A percentile compares a stretch with the other conserved stretches of the same genome.
These are phyloP conservation scores for Boletus edulis DNA, from an alignment of 768 basidiomycete genomes.

Conservation along the genomic window DNA sequence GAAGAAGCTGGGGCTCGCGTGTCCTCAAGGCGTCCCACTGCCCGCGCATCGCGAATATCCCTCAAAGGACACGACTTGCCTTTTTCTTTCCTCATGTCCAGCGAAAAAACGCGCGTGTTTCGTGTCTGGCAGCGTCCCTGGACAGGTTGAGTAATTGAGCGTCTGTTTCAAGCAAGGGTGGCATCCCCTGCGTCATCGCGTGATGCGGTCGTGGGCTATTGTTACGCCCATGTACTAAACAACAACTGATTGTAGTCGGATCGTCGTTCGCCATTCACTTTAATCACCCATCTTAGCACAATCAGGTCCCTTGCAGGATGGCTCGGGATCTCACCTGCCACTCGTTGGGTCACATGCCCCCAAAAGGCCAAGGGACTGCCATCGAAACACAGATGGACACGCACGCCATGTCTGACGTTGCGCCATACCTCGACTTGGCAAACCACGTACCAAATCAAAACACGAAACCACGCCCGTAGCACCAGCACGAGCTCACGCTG, in stretches of 20 bases:
- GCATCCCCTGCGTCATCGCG: constrained; percentile 1
- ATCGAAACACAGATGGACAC: background rate
- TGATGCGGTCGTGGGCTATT: background rate
- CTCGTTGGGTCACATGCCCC: background rate
- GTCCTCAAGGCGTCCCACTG: background rate
- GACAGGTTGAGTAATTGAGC: background rate
- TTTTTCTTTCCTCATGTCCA: background rate
- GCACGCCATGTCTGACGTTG: too few species aligned
- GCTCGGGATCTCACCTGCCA: background rate
- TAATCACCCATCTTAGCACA: background rate
- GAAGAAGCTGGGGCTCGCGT: background rate
- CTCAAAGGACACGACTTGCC: background rate
- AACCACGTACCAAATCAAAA: background rate
- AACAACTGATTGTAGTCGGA: background rate
- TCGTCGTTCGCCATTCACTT: background rate
- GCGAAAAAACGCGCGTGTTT: background rate
- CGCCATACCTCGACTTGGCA: background rate
- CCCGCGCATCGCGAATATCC: constrained; percentile 1
- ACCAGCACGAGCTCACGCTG: too few species aligned
- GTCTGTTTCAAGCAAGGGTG: background rate
- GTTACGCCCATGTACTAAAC: too few species aligned
- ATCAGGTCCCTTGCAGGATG: background rate
- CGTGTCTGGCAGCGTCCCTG: background rate
- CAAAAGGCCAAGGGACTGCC: background rate
- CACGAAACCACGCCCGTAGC: too few species aligned